These are phyloP conservation scores for Pseudognaphalium luteoalbum DNA, from an alignment of 129 eudicot species.

Conservation along the genomic window DNA sequence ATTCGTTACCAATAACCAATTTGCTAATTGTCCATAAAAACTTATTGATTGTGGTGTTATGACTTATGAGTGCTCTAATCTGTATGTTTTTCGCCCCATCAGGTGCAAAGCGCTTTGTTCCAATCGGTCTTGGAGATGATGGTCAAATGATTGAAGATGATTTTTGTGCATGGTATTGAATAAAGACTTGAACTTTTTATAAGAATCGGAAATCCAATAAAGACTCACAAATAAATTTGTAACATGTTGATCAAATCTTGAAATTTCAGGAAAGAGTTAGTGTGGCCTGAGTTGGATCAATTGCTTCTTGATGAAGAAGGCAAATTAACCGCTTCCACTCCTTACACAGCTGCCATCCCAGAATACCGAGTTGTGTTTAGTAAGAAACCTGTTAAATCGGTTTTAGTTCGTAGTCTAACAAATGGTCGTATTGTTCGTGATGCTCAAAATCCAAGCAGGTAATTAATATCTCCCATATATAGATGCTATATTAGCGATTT, in stretches of 20 bases:
- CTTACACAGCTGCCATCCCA: conserved; percentile 83
- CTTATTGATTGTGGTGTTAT: not conserved
- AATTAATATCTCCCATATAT: not conserved
- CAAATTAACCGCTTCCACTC: conserved; percentile 58
- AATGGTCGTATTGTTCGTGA: conserved; percentile 78
- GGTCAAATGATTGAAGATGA: conserved; percentile 98
- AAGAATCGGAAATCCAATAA: not conserved
- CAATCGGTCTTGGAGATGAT: conserved; percentile 96
- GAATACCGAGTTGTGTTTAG: conserved; percentile 82
- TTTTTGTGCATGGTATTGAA: conserved; percentile 78
- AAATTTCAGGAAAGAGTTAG: conserved; percentile 66
- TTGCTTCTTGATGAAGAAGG: conserved; percentile 80
- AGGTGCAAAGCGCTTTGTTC: conserved; percentile 87
- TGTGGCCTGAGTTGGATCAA: conserved; percentile 95
- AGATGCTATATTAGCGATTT: not conserved
- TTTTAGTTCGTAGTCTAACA: conserved; percentile 42
- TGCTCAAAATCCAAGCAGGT: conserved; percentile 97
- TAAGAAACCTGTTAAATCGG: conserved; percentile 43
- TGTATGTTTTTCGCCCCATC: conserved; percentile 25
- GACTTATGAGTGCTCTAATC: conserved; percentile 2
- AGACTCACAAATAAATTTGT: not conserved
- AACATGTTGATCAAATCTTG: conserved; percentile 15
- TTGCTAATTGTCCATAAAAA: not conserved
- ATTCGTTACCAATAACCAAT: not conserved
- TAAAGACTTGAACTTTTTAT: not conserved